These are phyloP conservation scores for Paralagenidium karlingii DNA, from an alignment of 352 stramenopile species.

Conservation along the genomic window DNA sequence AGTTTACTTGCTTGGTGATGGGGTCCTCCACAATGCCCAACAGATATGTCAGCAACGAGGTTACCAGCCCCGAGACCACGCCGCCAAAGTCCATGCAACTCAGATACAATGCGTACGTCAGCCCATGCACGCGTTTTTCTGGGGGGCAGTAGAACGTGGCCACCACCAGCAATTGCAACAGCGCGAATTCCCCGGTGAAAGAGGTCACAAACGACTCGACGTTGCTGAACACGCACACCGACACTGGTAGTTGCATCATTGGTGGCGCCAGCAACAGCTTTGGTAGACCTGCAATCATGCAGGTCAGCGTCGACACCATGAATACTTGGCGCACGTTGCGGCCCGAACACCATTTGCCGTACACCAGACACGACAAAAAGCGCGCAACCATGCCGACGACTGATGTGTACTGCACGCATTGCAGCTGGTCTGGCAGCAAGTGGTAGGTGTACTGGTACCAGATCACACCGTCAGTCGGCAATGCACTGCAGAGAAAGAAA, in stretches of 20 bases:
- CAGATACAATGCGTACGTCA: slow-evolving; percentile 71
- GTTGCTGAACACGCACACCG: slow-evolving; percentile 50
- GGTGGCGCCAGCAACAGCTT: slow-evolving; percentile 50
- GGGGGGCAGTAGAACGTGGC: slow-evolving; percentile 70
- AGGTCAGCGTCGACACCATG: slow-evolving; percentile 57
- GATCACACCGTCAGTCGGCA: slow-evolving; percentile 42
- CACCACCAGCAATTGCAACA: slow-evolving; percentile 69
- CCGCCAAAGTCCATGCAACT: slow-evolving; percentile 82
- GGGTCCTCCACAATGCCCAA: slow-evolving; percentile 50
- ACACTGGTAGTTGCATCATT: slow-evolving; percentile 25
- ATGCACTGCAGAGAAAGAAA: slow-evolving; percentile 68
- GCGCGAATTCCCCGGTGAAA: slow-evolving; percentile 68
- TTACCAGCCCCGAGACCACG: slow-evolving; percentile 51
- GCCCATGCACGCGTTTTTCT: slow-evolving; percentile 34
- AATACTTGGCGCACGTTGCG: slow-evolving; percentile 62
- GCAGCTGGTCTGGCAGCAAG: slow-evolving; percentile 31
- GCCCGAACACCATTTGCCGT: slow-evolving; percentile 50
- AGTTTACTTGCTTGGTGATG: slow-evolving; percentile 38
- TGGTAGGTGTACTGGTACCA: slow-evolving; percentile 79
- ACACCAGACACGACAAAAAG: slow-evolving; percentile 63
- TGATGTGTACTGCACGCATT: slow-evolving; percentile 64
- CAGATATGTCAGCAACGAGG: slow-evolving; percentile 29
- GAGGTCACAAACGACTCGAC: slow-evolving; percentile 62
- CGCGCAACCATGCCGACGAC: slow-evolving; percentile 52
- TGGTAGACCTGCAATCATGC: slow-evolving; percentile 41